Base-by-base conservation (phyloP, 768 basidiomycete genomes). In the Pulveroboletus sp. region DNA sequence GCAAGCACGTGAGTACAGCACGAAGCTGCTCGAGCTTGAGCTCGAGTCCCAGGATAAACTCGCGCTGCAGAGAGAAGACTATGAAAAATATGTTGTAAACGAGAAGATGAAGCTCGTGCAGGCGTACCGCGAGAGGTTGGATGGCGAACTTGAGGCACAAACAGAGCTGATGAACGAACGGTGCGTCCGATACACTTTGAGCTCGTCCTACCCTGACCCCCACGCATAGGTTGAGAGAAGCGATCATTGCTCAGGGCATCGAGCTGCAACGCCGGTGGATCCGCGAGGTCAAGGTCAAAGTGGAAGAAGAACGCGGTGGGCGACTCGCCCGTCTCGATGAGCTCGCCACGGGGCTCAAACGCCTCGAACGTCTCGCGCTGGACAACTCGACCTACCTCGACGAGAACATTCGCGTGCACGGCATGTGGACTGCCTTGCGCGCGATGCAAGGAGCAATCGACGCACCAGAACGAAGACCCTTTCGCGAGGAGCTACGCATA, bases 241-340 rank as follows among this genome's bases (percentile, higher is more conserved):
- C 95, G 66, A 92, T 98, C 45, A 79, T 98, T 43, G 87, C 94
- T 4, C 94, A 98, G 67, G 97, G 94, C 16, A 93, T 99, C 61
- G 97, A 98, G 70, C 82, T 98, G 20, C 97, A 98, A 65, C 85
- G 94, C 42, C 81, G 91, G 45, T 98, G 95, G 94, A 89, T 99
- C 35, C 84, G 91, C 27, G 93, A 97, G 50, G 85, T 98, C 75
- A 97, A 97, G 72, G 79, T 94, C 42, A 87, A 85, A 55, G 94
- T 99, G 48, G 95, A 99, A 69, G 82, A 92, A 62, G 97, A 99
- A 69, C 92, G 97, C 37, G 93, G 93, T 14, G 94, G 94, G 12
- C 87, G 97, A 46, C 79, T 99, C 10, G 88, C 93, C 38, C 97
- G 94, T 69, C 83, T 99, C 29, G 93, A 95, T 61, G 90, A 94